phyloP scores from a whole-genome alignment of 169 alveolate genomes.

The Plasmodium coatneyi region DNA sequence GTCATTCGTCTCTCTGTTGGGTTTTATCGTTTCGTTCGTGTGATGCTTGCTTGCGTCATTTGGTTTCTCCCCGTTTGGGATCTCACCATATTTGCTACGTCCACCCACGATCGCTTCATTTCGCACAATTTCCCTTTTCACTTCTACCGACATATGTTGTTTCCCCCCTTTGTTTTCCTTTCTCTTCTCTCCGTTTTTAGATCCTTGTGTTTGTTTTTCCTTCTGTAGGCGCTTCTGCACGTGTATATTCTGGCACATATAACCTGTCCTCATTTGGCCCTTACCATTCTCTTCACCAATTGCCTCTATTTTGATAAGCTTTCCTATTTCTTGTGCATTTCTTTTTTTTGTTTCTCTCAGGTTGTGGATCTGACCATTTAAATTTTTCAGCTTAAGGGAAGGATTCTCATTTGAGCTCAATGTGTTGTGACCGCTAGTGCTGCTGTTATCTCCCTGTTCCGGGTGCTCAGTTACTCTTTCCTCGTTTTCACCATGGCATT shows the following conservation, averaged over 20 bases:
- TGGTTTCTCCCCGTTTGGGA: neutral
- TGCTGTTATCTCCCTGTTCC: neutral
- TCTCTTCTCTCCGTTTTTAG: neutral
- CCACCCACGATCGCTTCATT: neutral
- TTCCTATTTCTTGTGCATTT: neutral
- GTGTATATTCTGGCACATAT: neutral
- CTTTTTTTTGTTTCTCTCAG: neutral
- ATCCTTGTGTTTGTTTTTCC: neutral
- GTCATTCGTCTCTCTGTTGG: slow-evolving; percentile 22
- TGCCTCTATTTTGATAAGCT: neutral
- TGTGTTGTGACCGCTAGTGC: neutral
- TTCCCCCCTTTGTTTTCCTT: neutral
- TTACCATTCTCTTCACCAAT: neutral
- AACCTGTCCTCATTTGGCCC: neutral
- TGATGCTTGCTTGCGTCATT: neutral
- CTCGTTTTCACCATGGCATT: neutral
- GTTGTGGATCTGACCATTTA: neutral
- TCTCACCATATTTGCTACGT: neutral
- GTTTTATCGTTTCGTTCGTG: neutral
- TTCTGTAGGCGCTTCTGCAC: neutral
- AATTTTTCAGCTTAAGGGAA: neutral
- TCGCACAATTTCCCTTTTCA: neutral
- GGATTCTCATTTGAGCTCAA: neutral
- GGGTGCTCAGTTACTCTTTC: neutral
- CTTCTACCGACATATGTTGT: neutral